These are phyloP conservation scores for Rhodotorula sp. DNA, from an alignment of 1,284 basidiomycete species.

Conservation along the genomic window DNA sequence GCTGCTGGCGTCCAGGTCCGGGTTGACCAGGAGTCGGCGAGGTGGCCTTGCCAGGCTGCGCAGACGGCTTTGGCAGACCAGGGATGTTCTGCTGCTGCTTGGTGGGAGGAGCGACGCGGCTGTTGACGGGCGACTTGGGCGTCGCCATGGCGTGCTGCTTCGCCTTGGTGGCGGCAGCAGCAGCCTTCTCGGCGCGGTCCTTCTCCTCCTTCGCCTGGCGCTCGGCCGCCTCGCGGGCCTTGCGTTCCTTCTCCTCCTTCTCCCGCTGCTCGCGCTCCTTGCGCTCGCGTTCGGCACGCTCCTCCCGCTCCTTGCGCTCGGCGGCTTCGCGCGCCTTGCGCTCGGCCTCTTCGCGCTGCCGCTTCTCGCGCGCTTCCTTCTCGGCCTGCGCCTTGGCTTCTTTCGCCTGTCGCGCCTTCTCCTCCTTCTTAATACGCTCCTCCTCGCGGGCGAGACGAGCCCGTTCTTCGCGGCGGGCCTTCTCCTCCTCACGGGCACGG, in stretches of 20 bases:
- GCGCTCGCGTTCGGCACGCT: slow-evolving; percentile 53
- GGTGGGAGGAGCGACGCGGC: slow-evolving; percentile 23
- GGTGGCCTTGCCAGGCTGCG: slow-evolving; percentile 4
- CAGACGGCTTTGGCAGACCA: slow-evolving; percentile 36
- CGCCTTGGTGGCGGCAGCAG: slow-evolving; percentile 42
- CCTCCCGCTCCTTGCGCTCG: slow-evolving; percentile 66
- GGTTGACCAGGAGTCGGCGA: slow-evolving; percentile 5
- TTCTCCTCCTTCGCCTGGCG: slow-evolving; percentile 42
- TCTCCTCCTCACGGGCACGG: slow-evolving; percentile 66
- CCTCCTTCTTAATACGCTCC: slow-evolving; percentile 51
- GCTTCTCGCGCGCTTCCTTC: slow-evolving; percentile 68
- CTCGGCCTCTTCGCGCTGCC: slow-evolving; percentile 50
- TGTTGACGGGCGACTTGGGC: slow-evolving; percentile 29
- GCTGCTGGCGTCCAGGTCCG: neutral
- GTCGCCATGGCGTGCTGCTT: slow-evolving; percentile 17
- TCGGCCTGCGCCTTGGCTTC: slow-evolving; percentile 49
- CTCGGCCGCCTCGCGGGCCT: slow-evolving; percentile 50
- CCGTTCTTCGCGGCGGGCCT: slow-evolving; percentile 56
- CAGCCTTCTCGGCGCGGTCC: slow-evolving; percentile 52
- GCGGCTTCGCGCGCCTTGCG: slow-evolving; percentile 42
- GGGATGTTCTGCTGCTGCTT: slow-evolving; percentile 33
- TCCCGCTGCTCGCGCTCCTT: slow-evolving; percentile 31
- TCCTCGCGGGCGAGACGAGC: slow-evolving; percentile 65
- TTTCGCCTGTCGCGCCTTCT: slow-evolving; percentile 62
- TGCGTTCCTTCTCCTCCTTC: slow-evolving; percentile 51